Evolutionary conservation across 805 yeast genomes (phyloP), one percentile per base, ranked within the genome.

Genomic region (Ogataea methylovora): DNA sequence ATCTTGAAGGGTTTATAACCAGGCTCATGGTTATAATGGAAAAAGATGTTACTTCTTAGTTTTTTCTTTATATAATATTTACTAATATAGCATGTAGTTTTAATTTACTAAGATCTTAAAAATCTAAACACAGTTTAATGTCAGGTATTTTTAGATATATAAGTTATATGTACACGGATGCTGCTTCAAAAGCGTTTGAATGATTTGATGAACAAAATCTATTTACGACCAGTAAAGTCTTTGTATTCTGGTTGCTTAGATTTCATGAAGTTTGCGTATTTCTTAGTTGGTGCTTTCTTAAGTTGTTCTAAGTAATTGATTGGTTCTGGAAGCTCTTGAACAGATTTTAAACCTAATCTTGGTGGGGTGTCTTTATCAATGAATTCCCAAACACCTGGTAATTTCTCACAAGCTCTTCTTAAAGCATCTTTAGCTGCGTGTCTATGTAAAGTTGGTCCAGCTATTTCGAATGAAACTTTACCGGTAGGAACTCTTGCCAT

Each of bases 401-500:
- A 70, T 55, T 90, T 90, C 42, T 79, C 86, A 28, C 90, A 81
- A 4, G 96, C 96, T 57, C 86, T 83, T 57, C 95, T 73, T 49
- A 82, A 72, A 0, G 94, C 92, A 48, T 90, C 96, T 47, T 84
- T 74, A 18, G 96, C 97, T 16, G 85, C 84, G 44, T 74, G 77
- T 54, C 85, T 95, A 59, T 92, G 97, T 47, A 90, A 70, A 42
- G 73, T 65, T 13, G 77, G 80, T 27, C 64, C 66, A 22, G 60
- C 66, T 52, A 88, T 76, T 63, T 92, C 98, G 52, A 88, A 86
- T 16, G 88, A 66, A 27, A 92, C 78, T 53, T 87, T 88, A 4
- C 98, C 98, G 0, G 97, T 88, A 27, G 97, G 94, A 11, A 92
- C 92, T 51, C 98, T 77, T 23, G 79, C 84, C 50, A 94, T 94